Evolutionary conservation across 2,329 filamentous ascomycete species (phyloP), one percentile per base, ranked within the genome.

Genomic region (Setomelanomma holmii): DNA sequence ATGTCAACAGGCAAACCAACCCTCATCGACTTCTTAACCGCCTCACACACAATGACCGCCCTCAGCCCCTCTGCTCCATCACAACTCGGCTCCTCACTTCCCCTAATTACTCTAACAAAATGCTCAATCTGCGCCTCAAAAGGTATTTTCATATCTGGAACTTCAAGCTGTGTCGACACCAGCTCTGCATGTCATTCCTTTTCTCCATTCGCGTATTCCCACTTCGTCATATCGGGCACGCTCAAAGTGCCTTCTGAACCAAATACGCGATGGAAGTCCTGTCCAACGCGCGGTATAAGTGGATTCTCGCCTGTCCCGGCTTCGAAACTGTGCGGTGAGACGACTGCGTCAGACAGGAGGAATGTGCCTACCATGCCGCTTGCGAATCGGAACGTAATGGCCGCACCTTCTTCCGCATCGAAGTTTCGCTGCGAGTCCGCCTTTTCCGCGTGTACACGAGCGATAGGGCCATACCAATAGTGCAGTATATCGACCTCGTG

Each of bases 401-500:
- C 84, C 0, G 78, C 82, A 1, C 84, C 83, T 60, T 87, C 84
- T 50, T 86, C 83, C 0, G 79, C 83, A 2, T 76, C 73, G 48
- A 80, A 78, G 0, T 72, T 71, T 1, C 84, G 75, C 27, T 79
- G 78, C 0, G 79, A 76, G 0, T 64, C 41, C 0, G 76, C 79
- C 43, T 75, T 71, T 57, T 86, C 80, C 0, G 81, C 83, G 27
- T 81, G 78, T 0, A 86, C 79, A 0, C 79, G 73, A 0, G 65
- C 63, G 21, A 87, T 81, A 0, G 81, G 78, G 0, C 83, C 83
- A 21, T 86, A 77, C 1, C 86, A 70, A 64, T 81, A 80, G 40
- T 86, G 83, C 16, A 87, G 71, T 0, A 85, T 69, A 53, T 86
- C 84, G 34, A 86, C 72, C 43, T 87, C 84, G 60, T 87, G 84